These are phyloP conservation scores for Aegilops bicornis DNA, from an alignment of 176 grass and related monocot species.

Conservation along the genomic window DNA sequence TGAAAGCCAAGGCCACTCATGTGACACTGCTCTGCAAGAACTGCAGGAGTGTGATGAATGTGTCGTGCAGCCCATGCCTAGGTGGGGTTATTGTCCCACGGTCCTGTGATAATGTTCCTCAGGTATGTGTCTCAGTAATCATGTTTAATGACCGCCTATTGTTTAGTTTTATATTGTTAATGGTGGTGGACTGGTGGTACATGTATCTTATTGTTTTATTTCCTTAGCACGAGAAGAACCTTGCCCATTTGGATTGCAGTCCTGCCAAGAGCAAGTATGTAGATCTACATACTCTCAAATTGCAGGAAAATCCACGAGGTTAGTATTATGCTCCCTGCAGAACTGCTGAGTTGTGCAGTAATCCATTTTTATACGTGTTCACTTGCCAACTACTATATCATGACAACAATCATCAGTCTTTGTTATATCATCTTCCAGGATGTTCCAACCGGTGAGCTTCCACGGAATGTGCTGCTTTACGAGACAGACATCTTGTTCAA, in stretches of 20 bases:
- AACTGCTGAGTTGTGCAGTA: not conserved
- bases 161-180: not conserved
- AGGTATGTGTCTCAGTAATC: conserved; percentile 39
- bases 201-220: no score
- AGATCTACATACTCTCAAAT: conserved; percentile 85
- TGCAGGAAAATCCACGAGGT: conserved; percentile 99
- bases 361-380: not conserved
- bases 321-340: not conserved
- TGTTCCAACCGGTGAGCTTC: no score
- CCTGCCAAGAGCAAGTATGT: conserved; percentile 98
- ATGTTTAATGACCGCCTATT: not conserved
- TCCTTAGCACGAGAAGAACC: conserved; percentile 78
- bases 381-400: no score
- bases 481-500: no score
- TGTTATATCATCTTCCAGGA: no score
- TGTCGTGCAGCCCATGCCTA: conserved; percentile 81
- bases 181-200: not conserved
- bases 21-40: conserved; percentile 93
- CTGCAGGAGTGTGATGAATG: conserved; percentile 61
- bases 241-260: conserved; percentile 80
- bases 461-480: no score
- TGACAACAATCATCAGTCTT: no score
- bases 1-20: conserved; percentile 97
- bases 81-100: conserved; percentile 88
- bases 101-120: conserved; percentile 74